Evolutionary conservation across 139 green algal genomes (phyloP).

Genomic region (Parachlorella kessleri): DNA sequence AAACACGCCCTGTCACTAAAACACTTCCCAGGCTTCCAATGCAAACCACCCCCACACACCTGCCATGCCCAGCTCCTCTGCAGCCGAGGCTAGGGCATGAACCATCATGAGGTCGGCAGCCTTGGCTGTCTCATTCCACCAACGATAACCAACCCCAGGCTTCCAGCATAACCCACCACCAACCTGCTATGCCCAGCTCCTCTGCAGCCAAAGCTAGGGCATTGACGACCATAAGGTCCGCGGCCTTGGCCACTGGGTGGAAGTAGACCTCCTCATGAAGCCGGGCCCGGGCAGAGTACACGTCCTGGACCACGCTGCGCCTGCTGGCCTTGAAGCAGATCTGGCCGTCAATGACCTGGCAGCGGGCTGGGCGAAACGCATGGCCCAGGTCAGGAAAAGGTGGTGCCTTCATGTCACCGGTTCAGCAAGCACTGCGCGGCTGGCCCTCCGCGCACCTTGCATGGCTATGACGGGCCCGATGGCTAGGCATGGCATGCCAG

Average conservation of each 20-base stretch:
- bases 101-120: slow-evolving; percentile 82
- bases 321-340: slow-evolving; percentile 77
- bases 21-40: too few species aligned
- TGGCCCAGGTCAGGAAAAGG: too few species aligned
- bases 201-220: slow-evolving; percentile 59
- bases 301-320: slow-evolving; percentile 64
- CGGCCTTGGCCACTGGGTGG: slow-evolving; percentile 62
- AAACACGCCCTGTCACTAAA: too few species aligned
- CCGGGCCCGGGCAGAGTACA: slow-evolving; percentile 61
- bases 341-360: slow-evolving; percentile 67
- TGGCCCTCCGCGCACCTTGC: too few species aligned
- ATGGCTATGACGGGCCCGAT: too few species aligned
- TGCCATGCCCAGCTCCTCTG: slow-evolving; percentile 7
- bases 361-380: too few species aligned
- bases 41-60: not conserved
- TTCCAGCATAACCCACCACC: not conserved
- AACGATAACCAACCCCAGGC: too few species aligned
- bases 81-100: slow-evolving; percentile 69
- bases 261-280: slow-evolving; percentile 75
- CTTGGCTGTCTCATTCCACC: too few species aligned
- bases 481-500: too few species aligned
- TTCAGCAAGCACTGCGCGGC: too few species aligned
- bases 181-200: slow-evolving; percentile 15
- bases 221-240: slow-evolving; percentile 84
- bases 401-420: too few species aligned